phyloP scores from a whole-genome alignment of 2,329 filamentous ascomycete species.

The Fusarium tricinctum region DNA sequence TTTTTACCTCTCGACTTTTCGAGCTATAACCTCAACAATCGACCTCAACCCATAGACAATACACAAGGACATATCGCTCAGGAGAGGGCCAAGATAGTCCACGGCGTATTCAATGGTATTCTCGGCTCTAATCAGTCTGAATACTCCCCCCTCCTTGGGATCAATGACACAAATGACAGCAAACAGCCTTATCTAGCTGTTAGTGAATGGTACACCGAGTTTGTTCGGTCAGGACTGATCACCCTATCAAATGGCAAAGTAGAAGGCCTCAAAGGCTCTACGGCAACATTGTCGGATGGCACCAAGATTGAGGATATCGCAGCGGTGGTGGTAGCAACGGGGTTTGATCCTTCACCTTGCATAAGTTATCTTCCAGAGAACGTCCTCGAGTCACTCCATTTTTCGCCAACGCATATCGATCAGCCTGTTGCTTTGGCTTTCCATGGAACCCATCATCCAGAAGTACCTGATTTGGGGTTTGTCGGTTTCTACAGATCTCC shows the following conservation, averaged over 20 bases:
- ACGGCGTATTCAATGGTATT: conserved; percentile 64
- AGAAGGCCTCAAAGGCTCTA: conserved; percentile 53
- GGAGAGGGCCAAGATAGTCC: conserved; percentile 67
- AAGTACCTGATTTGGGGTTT: conserved; percentile 77
- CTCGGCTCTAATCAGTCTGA: conserved; percentile 69
- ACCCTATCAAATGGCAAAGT: conserved; percentile 63
- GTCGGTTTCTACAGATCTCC: conserved; percentile 88
- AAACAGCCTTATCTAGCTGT: conserved; percentile 77
- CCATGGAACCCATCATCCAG: conserved; percentile 73
- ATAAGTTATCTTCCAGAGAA: conserved; percentile 73
- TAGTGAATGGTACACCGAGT: conserved; percentile 79
- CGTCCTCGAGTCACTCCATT: conserved; percentile 69
- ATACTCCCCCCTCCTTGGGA: conserved; percentile 60
- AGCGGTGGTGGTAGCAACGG: conserved; percentile 80
- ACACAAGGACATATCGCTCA: conserved; percentile 73
- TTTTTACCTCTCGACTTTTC: conserved; percentile 81
- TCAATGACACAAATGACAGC: conserved; percentile 57
- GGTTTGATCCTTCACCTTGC: conserved; percentile 75
- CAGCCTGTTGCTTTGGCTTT: conserved; percentile 77
- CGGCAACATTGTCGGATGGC: conserved; percentile 52
- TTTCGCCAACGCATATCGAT: conserved; percentile 66
- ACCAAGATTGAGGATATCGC: conserved; percentile 68
- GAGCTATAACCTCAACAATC: conserved; percentile 77
- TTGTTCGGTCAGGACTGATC: conserved; percentile 76
- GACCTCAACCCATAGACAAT: conserved; percentile 72